Conservation (phyloP, 257 asterid genomes). For the Solanum ahanhuiri region DNA sequence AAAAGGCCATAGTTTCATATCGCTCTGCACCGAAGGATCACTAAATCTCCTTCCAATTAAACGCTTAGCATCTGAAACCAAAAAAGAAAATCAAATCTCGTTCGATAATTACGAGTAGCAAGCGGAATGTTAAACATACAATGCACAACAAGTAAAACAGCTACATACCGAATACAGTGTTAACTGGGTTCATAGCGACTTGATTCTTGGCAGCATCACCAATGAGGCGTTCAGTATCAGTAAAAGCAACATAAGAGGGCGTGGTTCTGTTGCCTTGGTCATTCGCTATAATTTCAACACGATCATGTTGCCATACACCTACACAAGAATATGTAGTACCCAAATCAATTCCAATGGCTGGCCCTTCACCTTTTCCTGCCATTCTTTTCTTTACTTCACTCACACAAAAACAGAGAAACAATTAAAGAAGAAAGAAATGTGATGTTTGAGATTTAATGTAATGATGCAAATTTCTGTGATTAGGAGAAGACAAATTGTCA, state of each 20-base stretch:
- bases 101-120: too few species aligned
- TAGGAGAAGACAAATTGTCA: neutral
- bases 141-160: too few species aligned
- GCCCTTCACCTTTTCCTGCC: slow-evolving; percentile 19
- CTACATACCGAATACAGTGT: slow-evolving; percentile 20
- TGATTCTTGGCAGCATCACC: slow-evolving; percentile 29
- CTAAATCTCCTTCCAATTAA: neutral
- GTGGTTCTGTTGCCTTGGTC: slow-evolving; percentile 29
- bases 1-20: neutral
- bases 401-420: too few species aligned
- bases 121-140: too few species aligned
- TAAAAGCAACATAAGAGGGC: slow-evolving; percentile 23
- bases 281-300: slow-evolving; percentile 23
- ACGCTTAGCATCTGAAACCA: neutral
- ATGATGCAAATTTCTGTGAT: too few species aligned
- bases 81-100: too few species aligned
- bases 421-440: neutral
- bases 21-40: neutral
- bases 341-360: slow-evolving; percentile 20
- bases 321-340: slow-evolving; percentile 22
- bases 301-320: slow-evolving; percentile 28
- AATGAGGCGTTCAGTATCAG: slow-evolving; percentile 21
- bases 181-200: slow-evolving; percentile 21
- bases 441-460: neutral
- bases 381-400: neutral